These are phyloP conservation scores for Lathyrus aphaca DNA, from an alignment of 306 rosid species.

Conservation along the genomic window DNA sequence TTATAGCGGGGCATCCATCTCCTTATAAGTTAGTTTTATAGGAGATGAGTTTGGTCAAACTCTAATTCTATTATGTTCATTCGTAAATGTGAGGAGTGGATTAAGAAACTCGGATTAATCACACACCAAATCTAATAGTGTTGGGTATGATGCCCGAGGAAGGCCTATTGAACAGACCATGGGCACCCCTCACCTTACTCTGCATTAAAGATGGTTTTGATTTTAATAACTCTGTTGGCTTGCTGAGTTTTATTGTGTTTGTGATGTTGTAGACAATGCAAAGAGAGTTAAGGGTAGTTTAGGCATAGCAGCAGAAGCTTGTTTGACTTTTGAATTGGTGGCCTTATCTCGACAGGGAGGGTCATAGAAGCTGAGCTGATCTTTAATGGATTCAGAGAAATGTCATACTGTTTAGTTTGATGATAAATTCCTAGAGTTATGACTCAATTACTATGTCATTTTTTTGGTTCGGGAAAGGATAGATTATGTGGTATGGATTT, in stretches of 20 bases:
- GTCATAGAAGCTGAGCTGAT: constrained; percentile 60
- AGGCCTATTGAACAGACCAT: too few species aligned
- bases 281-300: constrained; percentile 52
- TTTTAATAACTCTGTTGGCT: constrained; percentile 59
- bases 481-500: too few species aligned
- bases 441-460: too few species aligned
- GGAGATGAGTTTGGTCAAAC: too few species aligned
- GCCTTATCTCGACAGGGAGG: constrained; percentile 55
- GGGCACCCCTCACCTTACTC: constrained; percentile 18
- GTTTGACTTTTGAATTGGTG: constrained; percentile 56
- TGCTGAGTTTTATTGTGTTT: constrained; percentile 66
- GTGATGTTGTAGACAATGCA: constrained; percentile 58
- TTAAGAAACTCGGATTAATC: too few species aligned
- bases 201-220: constrained; percentile 64
- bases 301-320: constrained; percentile 42
- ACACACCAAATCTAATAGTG: too few species aligned
- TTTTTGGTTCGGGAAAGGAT: too few species aligned
- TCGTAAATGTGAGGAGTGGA: too few species aligned
- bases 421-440: constrained; percentile 49
- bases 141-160: too few species aligned
- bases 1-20: too few species aligned
- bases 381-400: constrained; percentile 55
- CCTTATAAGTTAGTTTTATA: too few species aligned
- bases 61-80: too few species aligned
- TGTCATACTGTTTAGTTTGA: constrained; percentile 55